phyloP scores from a whole-genome alignment of 257 asterid genomes.

The Capsicum baccatum region DNA sequence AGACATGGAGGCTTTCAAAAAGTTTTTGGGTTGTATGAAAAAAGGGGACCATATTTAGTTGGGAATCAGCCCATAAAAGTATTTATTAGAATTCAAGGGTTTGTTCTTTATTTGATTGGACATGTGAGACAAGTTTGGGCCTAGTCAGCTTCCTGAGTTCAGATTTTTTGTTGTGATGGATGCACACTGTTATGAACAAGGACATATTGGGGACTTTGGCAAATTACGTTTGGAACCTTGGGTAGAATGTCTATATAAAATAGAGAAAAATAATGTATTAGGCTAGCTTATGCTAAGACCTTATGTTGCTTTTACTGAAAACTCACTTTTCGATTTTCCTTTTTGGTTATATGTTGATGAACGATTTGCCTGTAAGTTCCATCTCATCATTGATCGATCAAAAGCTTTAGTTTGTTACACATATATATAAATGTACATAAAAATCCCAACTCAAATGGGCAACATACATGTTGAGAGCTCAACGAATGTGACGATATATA shows the following conservation, averaged over 20 bases:
- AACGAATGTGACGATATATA: not conserved
- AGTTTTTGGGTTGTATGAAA: not conserved
- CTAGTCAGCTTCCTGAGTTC: not conserved
- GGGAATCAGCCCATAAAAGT: not conserved
- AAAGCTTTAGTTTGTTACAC: no score
- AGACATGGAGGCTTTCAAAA: not conserved
- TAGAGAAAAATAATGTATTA: no score
- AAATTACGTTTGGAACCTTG: no score
- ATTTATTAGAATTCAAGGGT: not conserved
- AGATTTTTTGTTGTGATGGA: not conserved
- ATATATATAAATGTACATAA: not conserved
- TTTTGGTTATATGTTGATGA: no score
- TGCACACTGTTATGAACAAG: not conserved
- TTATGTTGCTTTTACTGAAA: no score
- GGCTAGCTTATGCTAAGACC: no score
- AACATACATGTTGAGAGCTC: not conserved
- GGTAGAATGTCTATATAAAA: no score
- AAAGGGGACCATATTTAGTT: not conserved
- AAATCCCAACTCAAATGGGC: not conserved
- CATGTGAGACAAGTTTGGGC: not conserved
- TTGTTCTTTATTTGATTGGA: not conserved
- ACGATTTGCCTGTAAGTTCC: no score
- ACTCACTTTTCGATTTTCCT: no score
- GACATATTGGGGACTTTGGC: no score
- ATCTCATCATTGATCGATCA: no score